Evolutionary conservation across 2,329 filamentous ascomycete genomes (phyloP).

Genomic region (Alternaria panax): DNA sequence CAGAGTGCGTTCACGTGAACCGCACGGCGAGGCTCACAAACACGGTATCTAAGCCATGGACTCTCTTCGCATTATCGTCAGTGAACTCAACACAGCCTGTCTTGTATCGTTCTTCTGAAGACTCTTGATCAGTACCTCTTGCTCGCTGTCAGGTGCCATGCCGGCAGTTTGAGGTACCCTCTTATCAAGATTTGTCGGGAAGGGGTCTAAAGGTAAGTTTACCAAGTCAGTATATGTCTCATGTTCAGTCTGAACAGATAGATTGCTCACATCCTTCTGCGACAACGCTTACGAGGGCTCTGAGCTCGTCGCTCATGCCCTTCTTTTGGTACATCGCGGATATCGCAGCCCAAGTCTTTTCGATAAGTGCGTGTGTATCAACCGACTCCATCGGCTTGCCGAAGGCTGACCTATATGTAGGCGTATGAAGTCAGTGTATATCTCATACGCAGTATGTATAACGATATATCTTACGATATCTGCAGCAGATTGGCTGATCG

Average conservation of each 20-base stretch:
- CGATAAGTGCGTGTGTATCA: slow-evolving; percentile 60
- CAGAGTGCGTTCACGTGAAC: not conserved
- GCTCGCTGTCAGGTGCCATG: slow-evolving; percentile 68
- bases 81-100: slow-evolving; percentile 51
- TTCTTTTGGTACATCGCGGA: slow-evolving; percentile 40
- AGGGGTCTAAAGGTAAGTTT: slow-evolving; percentile 47
- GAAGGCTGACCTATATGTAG: slow-evolving; percentile 55
- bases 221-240: not conserved
- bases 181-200: slow-evolving; percentile 67
- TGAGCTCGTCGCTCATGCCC: slow-evolving; percentile 54
- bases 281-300: slow-evolving; percentile 60
- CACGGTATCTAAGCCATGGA: slow-evolving; percentile 13
- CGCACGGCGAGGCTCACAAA: not conserved
- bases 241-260: not conserved
- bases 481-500: slow-evolving; percentile 69
- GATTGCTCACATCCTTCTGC: slow-evolving; percentile 60
- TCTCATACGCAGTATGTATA: not conserved
- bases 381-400: slow-evolving; percentile 70
- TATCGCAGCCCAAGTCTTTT: slow-evolving; percentile 56
- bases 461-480: slow-evolving; percentile 66
- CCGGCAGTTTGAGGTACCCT: slow-evolving; percentile 63
- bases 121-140: slow-evolving; percentile 58
- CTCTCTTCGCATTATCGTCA: slow-evolving; percentile 52
- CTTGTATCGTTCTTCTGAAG: slow-evolving; percentile 54
- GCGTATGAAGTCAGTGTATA: not conserved